phyloP scores from a whole-genome alignment of 768 basidiomycete species.

The Tephrocybe rancida region DNA sequence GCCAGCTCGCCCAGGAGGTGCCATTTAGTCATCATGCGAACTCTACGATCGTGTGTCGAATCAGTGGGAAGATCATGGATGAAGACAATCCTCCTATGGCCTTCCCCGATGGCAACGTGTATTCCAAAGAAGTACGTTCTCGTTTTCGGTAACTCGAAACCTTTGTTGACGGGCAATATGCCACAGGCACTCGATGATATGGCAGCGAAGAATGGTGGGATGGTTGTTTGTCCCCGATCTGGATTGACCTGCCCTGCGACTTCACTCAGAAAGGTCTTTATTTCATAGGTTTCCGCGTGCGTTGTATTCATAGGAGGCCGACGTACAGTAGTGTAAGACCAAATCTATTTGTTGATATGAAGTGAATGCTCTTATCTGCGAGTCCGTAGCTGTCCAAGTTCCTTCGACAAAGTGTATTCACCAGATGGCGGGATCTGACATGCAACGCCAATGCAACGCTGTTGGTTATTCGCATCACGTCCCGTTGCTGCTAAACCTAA shows the following conservation, averaged over 20 bases:
- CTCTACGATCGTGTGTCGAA: constrained; percentile 90
- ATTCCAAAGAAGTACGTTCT: constrained; percentile 81
- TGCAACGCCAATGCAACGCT: too few species aligned
- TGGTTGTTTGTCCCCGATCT: constrained; percentile 85
- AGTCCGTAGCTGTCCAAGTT: too few species aligned
- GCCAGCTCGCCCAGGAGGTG: constrained; percentile 79
- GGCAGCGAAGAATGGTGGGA: constrained; percentile 76
- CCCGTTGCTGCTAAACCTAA: too few species aligned
- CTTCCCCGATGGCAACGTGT: constrained; percentile 90
- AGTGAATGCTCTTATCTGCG: too few species aligned
- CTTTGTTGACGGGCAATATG: not conserved
- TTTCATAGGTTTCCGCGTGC: too few species aligned
- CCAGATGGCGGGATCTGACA: too few species aligned
- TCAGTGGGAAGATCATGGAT: constrained; percentile 94
- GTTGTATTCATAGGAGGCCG: not conserved
- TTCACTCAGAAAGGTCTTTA: constrained; percentile 85
- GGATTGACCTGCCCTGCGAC: constrained; percentile 62
- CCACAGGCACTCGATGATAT: constrained; percentile 85
- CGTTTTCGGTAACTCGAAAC: constrained; percentile 5
- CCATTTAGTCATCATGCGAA: constrained; percentile 94
- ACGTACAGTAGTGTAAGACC: not conserved
- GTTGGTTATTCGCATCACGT: too few species aligned
- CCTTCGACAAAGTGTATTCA: too few species aligned
- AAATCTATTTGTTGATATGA: not conserved
- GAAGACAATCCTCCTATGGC: constrained; percentile 92